Percentiles rank a stretch among this genome's conserved stretches.
Evolutionary conservation across 352 stramenopile species (phyloP).

Genomic region (Phytopythium montanum): DNA sequence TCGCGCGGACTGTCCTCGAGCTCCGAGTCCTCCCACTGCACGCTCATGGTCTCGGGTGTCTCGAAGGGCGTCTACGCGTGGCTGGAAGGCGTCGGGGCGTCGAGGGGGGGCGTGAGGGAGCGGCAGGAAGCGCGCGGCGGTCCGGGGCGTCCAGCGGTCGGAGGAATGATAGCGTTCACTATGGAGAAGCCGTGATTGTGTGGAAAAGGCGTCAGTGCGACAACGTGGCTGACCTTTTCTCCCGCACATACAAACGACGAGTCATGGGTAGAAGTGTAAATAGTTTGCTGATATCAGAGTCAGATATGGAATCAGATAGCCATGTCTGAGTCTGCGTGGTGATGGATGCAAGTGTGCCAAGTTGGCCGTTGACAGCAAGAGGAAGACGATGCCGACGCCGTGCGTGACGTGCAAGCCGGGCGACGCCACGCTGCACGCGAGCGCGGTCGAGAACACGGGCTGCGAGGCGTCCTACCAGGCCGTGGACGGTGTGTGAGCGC

Average conservation of each 20-base stretch:
- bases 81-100: too few relatives aligned
- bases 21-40: conserved; percentile 73
- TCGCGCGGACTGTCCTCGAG: conserved; percentile 66
- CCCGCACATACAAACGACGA: background rate
- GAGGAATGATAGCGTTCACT: background rate
- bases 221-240: background rate
- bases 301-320: background rate
- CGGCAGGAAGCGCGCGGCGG: conserved; percentile 6
- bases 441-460: conserved; percentile 61
- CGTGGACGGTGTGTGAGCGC: conserved; percentile 44
- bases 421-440: conserved; percentile 62
- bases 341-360: background rate
- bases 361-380: background rate
- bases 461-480: conserved; percentile 61
- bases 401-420: conserved; percentile 73
- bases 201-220: conserved; percentile 5
- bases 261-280: background rate
- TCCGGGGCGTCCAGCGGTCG: too few relatives aligned
- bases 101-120: too few relatives aligned
- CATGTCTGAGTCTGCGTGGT: background rate
- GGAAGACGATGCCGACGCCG: conserved; percentile 41
- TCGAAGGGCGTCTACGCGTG: conserved; percentile 5
- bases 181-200: background rate
- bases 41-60: conserved; percentile 11
- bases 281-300: background rate